Base-by-base conservation (phyloP, 2,329 filamentous ascomycete species). In the Hypoxylon sp. region DNA sequence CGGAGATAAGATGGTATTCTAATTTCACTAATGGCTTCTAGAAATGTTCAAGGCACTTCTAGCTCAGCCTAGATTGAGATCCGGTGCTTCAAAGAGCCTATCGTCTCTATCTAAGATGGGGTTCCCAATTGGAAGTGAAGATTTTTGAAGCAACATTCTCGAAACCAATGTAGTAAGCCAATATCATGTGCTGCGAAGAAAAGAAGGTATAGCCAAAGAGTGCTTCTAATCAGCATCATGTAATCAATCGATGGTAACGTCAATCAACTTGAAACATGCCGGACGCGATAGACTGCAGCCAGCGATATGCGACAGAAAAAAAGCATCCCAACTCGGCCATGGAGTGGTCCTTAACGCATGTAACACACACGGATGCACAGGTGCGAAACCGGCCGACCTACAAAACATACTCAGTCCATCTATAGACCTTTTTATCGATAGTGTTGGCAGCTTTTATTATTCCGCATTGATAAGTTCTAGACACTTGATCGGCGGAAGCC, bases 261-360 rank as follows among this genome's bases (percentile, higher is more conserved):
- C 54, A 63, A 63, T 25, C 49, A 63, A 70, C 20, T 13, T 68
- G 61, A 70, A 70, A 70, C 68, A 49, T 50, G 56, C n/a, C 44
- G 49, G 49, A 59, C 27, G 58, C 61, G 68, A 62, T 50, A 48
- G 14, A 27, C n/a, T 60, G 57, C 56, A 64, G 44, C 42, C 20
- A 61, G 56, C 55, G 60, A 59, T 56, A 59, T 60, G 59, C 44
- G 46, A 61, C 31, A 62, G 31, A 35, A 46, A 64, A 44, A 49
- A 68, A 51, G 46, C 44, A 49, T 37, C 49, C 61, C 27, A 37
- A 62, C 35, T n/a, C 27, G 50, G 42, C 35, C 22, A 40, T 55
- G 55, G 63, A 48, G 53, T 58, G 35, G 49, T 55, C 22, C 11
- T 63, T 25, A 27, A 60, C 31, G 59, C 55, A 64, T 57, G 50